Evolutionary conservation across 768 basidiomycete species (phyloP), one percentile per base, ranked within the genome.

Genomic region (Boletus subparvulus): DNA sequence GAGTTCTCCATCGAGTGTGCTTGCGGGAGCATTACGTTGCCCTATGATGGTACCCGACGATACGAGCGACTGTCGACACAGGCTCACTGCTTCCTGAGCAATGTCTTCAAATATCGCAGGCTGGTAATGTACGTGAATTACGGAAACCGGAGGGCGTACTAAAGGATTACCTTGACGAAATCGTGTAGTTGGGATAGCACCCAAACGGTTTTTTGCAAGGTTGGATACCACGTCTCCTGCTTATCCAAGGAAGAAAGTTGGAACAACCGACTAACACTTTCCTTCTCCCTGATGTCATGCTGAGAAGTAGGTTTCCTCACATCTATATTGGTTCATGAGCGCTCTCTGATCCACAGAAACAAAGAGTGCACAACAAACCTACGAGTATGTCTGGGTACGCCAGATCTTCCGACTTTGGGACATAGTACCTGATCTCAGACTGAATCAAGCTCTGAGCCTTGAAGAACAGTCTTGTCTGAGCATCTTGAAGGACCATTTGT

Each of bases 51-150:
- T 81, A 0, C 89, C 80, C 0, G 91, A 93, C 6, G 80, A 71
- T 36, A 89, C 77, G 4, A 98, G 81, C 0, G 95, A 96, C 56
- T 87, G 81, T 36, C 87, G 83, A 69, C 94, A 96, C 5, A 93
- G 76, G 13, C 81, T 78, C 33, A 97, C 80, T 0, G 95, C 92
- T 74, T 98, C 95, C 73, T 94, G 92, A 0, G 96, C 94, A 40
- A 98, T 90, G 69, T 99, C 97, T 64, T 94, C 90, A 56, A 97
- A 99, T 55, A 98, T 95, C 1, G 86, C 88, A n/a, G 91, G 87
- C 94, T 98, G 56, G 40, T 30, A 30, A 48, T n/a, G 17, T 47
- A 48, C 7, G 56, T 60, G 43, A 60, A 43, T 19, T 40, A 35
- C 19, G 8, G 24, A 32, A 37, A n/a, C 19, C 26, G 16, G 8